These are phyloP conservation scores for Paramecium primaurelia DNA, from an alignment of 73 alveolate genomes.

Conservation along the genomic window DNA sequence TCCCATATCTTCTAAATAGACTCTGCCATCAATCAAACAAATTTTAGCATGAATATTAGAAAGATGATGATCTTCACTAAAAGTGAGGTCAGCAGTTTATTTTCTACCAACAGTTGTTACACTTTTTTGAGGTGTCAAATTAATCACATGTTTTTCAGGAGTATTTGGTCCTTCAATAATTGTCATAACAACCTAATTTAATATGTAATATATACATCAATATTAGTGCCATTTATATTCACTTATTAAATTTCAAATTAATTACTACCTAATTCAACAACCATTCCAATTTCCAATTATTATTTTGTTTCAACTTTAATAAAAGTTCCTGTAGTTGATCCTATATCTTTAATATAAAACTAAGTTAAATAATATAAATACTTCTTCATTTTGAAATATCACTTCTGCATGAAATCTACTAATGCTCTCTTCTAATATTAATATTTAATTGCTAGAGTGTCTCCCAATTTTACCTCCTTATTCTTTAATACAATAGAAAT, in stretches of 20 bases:
- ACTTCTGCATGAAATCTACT: constrained; percentile 83
- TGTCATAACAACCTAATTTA: neutral
- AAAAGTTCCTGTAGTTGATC: constrained; percentile 82
- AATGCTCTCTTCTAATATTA: constrained; percentile 78
- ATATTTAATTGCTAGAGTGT: constrained; percentile 82
- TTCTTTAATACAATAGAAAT: constrained; percentile 76
- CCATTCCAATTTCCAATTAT: constrained; percentile 69
- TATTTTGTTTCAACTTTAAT: constrained; percentile 73
- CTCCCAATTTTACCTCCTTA: constrained; percentile 85
- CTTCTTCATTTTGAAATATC: constrained; percentile 39
- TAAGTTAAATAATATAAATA: neutral
- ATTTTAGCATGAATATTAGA: constrained; percentile 63
- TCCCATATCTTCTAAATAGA: constrained; percentile 58
- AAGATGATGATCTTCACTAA: constrained; percentile 56
- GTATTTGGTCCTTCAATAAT: constrained; percentile 46
- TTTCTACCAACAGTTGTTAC: constrained; percentile 59
- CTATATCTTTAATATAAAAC: constrained; percentile 72
- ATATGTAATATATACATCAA: neutral
- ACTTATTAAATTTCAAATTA: constrained; percentile 68
- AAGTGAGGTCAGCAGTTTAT: constrained; percentile 23
- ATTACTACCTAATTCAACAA: constrained; percentile 79
- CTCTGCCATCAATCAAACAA: constrained; percentile 46
- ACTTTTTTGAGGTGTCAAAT: neutral
- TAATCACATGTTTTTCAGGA: constrained; percentile 28
- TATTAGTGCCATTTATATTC: neutral